phyloP scores from a whole-genome alignment of 78 protist genomes.

The Protostelium mycophagum region DNA sequence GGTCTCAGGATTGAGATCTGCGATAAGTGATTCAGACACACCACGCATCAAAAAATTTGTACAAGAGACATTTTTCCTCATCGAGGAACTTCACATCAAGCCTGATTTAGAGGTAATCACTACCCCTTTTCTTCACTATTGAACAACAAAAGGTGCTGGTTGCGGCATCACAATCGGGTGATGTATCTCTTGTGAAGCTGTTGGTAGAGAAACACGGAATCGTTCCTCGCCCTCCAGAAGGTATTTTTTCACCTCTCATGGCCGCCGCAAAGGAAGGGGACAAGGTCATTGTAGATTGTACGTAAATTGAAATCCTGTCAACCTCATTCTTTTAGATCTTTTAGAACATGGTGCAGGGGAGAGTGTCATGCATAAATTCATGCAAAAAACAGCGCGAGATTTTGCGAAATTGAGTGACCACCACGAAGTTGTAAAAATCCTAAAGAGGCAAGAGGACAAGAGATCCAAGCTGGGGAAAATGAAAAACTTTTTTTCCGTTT shows the following conservation, averaged over 20 bases:
- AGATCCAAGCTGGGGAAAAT: not conserved
- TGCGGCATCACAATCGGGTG: not conserved
- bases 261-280: not conserved
- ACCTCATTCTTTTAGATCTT: not conserved
- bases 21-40: not conserved
- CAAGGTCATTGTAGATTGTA: not conserved
- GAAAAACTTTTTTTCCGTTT: not conserved
- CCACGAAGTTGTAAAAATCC: not conserved
- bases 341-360: not conserved
- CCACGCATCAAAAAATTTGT: not conserved
- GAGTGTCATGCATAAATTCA: not conserved
- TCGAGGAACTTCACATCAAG: not conserved
- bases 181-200: not conserved
- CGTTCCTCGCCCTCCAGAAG: not conserved
- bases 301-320: not conserved
- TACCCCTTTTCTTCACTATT: not conserved
- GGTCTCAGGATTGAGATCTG: not conserved
- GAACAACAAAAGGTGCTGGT: not conserved
- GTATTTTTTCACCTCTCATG: not conserved
- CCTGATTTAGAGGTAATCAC: not conserved
- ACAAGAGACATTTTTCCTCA: not conserved
- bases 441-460: not conserved
- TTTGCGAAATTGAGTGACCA: not conserved
- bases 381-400: not conserved
- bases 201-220: not conserved